Conservation (phyloP, 768 basidiomycete species). For the Myochromella boudieri region DNA sequence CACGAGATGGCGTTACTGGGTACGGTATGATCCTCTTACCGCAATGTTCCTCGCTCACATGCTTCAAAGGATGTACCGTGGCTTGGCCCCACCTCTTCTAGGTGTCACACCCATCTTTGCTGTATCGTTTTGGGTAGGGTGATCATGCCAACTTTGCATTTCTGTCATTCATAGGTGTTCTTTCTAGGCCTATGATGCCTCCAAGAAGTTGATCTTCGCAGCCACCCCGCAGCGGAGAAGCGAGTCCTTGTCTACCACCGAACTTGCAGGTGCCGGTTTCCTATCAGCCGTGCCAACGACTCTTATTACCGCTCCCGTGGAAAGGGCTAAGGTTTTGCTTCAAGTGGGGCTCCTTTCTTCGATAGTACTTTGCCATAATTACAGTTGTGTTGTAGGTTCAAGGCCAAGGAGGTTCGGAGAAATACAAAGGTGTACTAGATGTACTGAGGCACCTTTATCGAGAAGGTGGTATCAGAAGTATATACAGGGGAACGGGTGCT, state of each 20-base stretch:
- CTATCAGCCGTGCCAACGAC: conserved; percentile 92
- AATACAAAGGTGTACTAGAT: conserved; percentile 90
- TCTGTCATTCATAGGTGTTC: background rate
- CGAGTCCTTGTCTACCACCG: conserved; percentile 62
- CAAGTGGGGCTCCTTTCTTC: conserved; percentile 51
- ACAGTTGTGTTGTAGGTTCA: conserved; percentile 57
- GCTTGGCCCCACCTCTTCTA: conserved; percentile 89
- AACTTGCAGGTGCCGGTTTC: conserved; percentile 92
- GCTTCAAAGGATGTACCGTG: conserved; percentile 72
- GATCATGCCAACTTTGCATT: conserved; percentile 5
- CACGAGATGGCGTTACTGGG: conserved; percentile 91
- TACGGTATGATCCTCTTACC: conserved; percentile 30
- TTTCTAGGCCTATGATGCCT: conserved; percentile 84
- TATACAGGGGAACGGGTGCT: conserved; percentile 92
- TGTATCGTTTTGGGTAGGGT: conserved; percentile 90
- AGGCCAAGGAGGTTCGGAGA: conserved; percentile 76
- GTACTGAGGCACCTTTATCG: conserved; percentile 88
- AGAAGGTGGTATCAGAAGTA: conserved; percentile 89
- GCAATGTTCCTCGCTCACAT: conserved; percentile 1
- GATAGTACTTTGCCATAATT: conserved; percentile 3
- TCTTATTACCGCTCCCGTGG: conserved; percentile 91
- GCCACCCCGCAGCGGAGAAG: conserved; percentile 76
- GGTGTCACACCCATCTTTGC: conserved; percentile 99
- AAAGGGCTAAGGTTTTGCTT: conserved; percentile 93
- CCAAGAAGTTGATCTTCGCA: conserved; percentile 81